Base-by-base conservation (phyloP, 169 alveolate genomes). In the Plasmodium knowlesi region DNA sequence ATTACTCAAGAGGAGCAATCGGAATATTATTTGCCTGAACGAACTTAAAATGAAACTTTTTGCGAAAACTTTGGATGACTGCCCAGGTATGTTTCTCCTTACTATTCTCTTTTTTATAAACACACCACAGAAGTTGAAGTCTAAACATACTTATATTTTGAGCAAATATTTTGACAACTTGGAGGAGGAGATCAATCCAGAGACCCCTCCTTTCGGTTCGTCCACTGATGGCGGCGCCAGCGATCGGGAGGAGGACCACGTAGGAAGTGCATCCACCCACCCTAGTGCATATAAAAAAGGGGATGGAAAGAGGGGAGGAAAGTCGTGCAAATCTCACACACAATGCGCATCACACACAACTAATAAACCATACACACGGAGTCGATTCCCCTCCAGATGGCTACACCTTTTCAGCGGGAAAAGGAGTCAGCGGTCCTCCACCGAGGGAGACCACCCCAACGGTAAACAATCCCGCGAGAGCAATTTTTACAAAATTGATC, bases 1-100 rank as follows among this genome's bases (percentile, higher is more conserved):
- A 30, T 19, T 91, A 50, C 61, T 91, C 16, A 71, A 91, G 37
- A 46, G 81, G 25, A 70, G 76, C 43, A 46, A 71, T 34, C 19
- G 85, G 30, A 70, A 82, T 81, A 61, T 91, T 10, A 46, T 91
- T 19, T 91, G 95, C 74, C 50, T 91, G 16, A 80, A 91, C 78
- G 85, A 91, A 46, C 57, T 91, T 12, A 91, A 91, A 39, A 91
- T 91, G 95, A 91, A 91, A 57, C 84, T 91, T 10, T 82, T 91
- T 91, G 95, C 95, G 1, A 91, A 91, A 82, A 91, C 95, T 0
- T 12, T 91, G 28, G 92, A 91, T 39, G 74, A 91, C 74, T 91
- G 95, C 14, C 92, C 80, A 3, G 95, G 95, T 0, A 91, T 91
- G 95, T 91, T 91, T 39, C 76, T 91, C 28, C 43, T 91, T 46